A percentile compares a stretch with the other conserved stretches of the same genome.
phyloP scores from a whole-genome alignment of 1,139 yeast genomes.

The Debaryomyces psychrophilus region DNA sequence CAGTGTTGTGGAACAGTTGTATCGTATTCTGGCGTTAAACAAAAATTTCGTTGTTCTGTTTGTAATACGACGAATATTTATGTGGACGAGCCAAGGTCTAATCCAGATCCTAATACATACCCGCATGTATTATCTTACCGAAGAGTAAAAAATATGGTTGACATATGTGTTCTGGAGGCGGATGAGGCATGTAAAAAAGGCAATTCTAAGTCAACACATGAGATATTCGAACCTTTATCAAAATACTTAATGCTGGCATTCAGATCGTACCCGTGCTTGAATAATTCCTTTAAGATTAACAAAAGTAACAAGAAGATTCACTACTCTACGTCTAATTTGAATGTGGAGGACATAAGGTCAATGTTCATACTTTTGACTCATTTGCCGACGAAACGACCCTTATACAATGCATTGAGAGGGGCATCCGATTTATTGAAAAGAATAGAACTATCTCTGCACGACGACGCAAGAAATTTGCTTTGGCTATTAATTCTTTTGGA shows the following conservation, averaged over 20 bases:
- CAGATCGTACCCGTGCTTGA: conserved; percentile 43
- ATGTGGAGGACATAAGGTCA: conserved; percentile 45
- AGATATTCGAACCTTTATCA: conserved; percentile 54
- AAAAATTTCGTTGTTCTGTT: conserved; percentile 58
- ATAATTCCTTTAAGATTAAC: conserved; percentile 50
- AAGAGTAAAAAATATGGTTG: conserved; percentile 32
- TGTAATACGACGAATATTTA: conserved; percentile 54
- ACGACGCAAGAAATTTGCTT: conserved; percentile 42
- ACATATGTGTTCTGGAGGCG: conserved; percentile 29
- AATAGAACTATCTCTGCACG: conserved; percentile 34
- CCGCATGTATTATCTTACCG: conserved; percentile 30
- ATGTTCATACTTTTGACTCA: conserved; percentile 46
- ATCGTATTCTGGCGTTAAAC: conserved; percentile 47
- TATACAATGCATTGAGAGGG: conserved; percentile 53
- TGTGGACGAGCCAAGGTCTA: conserved; percentile 18
- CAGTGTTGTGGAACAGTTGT: conserved; percentile 66
- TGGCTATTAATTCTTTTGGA: conserved; percentile 68
- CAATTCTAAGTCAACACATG: conserved; percentile 29
- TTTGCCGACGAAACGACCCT: conserved; percentile 64
- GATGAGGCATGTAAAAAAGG: conserved; percentile 14
- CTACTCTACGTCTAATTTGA: conserved; percentile 48
- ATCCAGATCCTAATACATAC: conserved; percentile 8
- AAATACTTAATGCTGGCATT: conserved; percentile 46
- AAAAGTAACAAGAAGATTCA: conserved; percentile 27
- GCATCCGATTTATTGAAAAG: conserved; percentile 52